phyloP scores from a whole-genome alignment of 2,329 filamentous ascomycete species.

The Tolypocladium ophioglossoides region DNA sequence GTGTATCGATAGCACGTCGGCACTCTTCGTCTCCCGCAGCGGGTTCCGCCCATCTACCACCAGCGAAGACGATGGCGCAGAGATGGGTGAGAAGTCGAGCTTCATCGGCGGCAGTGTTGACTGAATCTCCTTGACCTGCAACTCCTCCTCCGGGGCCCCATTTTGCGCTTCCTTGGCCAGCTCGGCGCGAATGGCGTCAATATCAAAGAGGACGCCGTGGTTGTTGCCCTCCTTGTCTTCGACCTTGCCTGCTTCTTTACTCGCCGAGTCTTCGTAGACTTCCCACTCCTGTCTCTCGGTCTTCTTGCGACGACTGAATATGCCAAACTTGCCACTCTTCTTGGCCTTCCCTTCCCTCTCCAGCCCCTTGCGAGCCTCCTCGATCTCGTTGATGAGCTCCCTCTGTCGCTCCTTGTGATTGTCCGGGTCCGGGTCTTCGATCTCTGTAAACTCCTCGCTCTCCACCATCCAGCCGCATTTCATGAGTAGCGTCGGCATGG shows the following conservation, averaged over 20 bases:
- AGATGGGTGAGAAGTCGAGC: constrained; percentile 43
- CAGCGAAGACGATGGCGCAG: constrained; percentile 14
- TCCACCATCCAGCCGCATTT: constrained; percentile 87
- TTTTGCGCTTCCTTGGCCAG: constrained; percentile 56
- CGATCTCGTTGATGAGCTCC: constrained; percentile 92
- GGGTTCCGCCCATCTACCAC: constrained; percentile 7
- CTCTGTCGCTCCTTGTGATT: constrained; percentile 80
- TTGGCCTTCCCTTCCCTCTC: constrained; percentile 67
- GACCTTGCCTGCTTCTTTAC: constrained; percentile 23
- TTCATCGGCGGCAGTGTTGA: constrained; percentile 88
- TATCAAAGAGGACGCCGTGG: constrained; percentile 73
- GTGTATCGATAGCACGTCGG: constrained; percentile 22
- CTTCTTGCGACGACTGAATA: constrained; percentile 78
- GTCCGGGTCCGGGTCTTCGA: constrained; percentile 94
- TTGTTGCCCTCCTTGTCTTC: constrained; percentile 39
- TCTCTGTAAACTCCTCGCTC: constrained; percentile 89
- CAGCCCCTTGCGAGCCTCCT: constrained; percentile 80
- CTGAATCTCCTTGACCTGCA: constrained; percentile 69
- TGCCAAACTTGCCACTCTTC: constrained; percentile 50
- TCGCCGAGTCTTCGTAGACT: constrained; percentile 65
- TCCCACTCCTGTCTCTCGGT: constrained; percentile 84
- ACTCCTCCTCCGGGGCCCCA: constrained; percentile 37
- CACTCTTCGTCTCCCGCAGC: constrained; percentile 37
- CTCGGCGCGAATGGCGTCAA: constrained; percentile 86
- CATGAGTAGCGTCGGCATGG: constrained; percentile 80